Evolutionary conservation across 2,329 filamentous ascomycete species (phyloP), one percentile per base, ranked within the genome.

Genomic region (Incumbomyces delicatus): DNA sequence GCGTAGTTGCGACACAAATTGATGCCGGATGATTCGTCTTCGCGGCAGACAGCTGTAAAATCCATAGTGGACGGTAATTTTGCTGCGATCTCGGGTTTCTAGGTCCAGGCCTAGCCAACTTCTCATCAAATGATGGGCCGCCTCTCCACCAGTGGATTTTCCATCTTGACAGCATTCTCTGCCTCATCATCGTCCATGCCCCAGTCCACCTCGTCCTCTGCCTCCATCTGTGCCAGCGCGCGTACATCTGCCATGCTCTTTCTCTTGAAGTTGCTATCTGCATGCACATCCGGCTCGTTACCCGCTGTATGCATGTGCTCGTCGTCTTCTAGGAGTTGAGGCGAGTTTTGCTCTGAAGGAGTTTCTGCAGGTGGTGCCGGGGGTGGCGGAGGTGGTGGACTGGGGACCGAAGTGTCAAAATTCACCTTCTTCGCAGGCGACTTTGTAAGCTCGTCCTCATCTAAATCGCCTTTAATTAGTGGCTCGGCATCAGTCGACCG

Each of bases 401-500:
- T 60, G 6, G 63, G 62, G 1, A 62, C 59, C 12, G 51, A 52
- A 16, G 30, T 8, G 16, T 53, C 51, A n/a, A 50, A 11, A 32
- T 52, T 51, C 5, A 48, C 41, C 32, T 52, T 49, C 42, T 55
- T 57, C 3, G 40, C 17, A 13, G 55, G 55, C 16, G 53, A 56
- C 12, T 45, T 50, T 6, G 49, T 35, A 3, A 50, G 46, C 34
- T 56, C 52, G 22, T 32, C 22, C 7, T 54, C 52, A 18, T 36
- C 32, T 5, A 35, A 17, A 16, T 52, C 48, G 11, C 51, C 46
- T 34, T 56, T 55, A 22, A 51, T 44, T 3, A 52, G 47, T 31
- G 58, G 53, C 18, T 47, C 47, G 16, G 56, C 47, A 18, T 57
- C 57, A 38, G 53, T 56, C 29, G 46, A n/a, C 6, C 81, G 74